phyloP scores from a whole-genome alignment of 768 basidiomycete species.

The Cystofilobasidium ferigula region DNA sequence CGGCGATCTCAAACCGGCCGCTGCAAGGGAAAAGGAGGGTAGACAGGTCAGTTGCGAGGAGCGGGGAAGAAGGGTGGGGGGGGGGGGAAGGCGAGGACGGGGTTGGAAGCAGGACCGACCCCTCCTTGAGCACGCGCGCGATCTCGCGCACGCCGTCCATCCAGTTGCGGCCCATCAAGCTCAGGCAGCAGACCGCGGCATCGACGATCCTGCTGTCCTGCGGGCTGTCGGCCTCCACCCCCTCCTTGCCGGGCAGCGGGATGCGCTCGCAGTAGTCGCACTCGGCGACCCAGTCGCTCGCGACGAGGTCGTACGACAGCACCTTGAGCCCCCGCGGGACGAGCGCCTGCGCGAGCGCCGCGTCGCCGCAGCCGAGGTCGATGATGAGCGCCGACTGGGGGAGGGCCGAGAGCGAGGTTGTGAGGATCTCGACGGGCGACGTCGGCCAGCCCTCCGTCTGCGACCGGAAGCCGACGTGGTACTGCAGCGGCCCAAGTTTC shows the following conservation, averaged over 20 bases:
- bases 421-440: constrained; percentile 80
- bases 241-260: constrained; percentile 60
- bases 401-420: constrained; percentile 51
- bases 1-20: constrained; percentile 74
- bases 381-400: constrained; percentile 63
- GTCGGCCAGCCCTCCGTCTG: constrained; percentile 90
- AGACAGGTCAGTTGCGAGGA: neutral
- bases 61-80: neutral
- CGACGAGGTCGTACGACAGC: constrained; percentile 38
- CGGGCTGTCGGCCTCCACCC: constrained; percentile 30
- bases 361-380: constrained; percentile 93
- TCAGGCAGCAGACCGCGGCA: constrained; percentile 83
- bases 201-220: constrained; percentile 72
- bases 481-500: too few relatives aligned
- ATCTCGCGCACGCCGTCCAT: constrained; percentile 77
- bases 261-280: constrained; percentile 75
- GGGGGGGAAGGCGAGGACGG: too few relatives aligned
- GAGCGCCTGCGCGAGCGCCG: constrained; percentile 65
- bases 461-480: constrained; percentile 80
- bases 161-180: constrained; percentile 97
- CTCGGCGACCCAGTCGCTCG: constrained; percentile 57
- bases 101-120: too few relatives aligned
- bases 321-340: constrained; percentile 49
- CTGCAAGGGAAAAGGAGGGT: constrained; percentile 38
- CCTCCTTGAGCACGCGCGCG: constrained; percentile 71